A percentile compares a stretch with the other conserved stretches of the same genome.
Conservation (phyloP, 2,329 filamentous ascomycete genomes). For the Ampelomyces quisqualis region DNA sequence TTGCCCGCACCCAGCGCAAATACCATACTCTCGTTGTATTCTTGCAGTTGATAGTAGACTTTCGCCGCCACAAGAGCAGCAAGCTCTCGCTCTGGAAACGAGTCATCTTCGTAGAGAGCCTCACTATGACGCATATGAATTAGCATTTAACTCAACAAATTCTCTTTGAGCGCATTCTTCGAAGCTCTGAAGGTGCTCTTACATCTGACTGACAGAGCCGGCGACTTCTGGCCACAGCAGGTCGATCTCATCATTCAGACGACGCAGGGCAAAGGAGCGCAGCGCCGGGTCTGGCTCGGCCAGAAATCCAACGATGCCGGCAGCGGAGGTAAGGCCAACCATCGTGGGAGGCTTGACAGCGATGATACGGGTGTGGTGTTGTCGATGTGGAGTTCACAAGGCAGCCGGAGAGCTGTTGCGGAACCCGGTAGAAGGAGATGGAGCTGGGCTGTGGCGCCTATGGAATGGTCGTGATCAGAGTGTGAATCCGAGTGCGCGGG, state of each 20-base stretch:
- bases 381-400: conserved; percentile 19
- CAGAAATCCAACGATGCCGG: conserved; percentile 91
- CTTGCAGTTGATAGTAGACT: conserved; percentile 98
- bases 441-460: conserved; percentile 41
- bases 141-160: conserved; percentile 18
- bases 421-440: conserved; percentile 41
- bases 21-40: conserved; percentile 99
- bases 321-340: conserved; percentile 92
- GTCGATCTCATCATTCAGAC: conserved; percentile 94
- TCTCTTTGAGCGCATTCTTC: neutral
- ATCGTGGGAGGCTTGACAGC: conserved; percentile 53
- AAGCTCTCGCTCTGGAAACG: conserved; percentile 89
- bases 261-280: conserved; percentile 91
- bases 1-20: conserved; percentile 94
- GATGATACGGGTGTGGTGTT: conserved; percentile 11
- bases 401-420: conserved; percentile 25
- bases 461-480: conserved; percentile 24
- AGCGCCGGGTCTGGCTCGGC: conserved; percentile 92
- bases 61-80: conserved; percentile 94
- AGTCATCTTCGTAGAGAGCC: conserved; percentile 94
- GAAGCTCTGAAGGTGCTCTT: conserved; percentile 44
- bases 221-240: conserved; percentile 98
- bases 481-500: conserved; percentile 14
- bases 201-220: conserved; percentile 91
- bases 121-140: conserved; percentile 62